Conservation (phyloP, 164 flowering plant species). For the Vitis labrusca region DNA sequence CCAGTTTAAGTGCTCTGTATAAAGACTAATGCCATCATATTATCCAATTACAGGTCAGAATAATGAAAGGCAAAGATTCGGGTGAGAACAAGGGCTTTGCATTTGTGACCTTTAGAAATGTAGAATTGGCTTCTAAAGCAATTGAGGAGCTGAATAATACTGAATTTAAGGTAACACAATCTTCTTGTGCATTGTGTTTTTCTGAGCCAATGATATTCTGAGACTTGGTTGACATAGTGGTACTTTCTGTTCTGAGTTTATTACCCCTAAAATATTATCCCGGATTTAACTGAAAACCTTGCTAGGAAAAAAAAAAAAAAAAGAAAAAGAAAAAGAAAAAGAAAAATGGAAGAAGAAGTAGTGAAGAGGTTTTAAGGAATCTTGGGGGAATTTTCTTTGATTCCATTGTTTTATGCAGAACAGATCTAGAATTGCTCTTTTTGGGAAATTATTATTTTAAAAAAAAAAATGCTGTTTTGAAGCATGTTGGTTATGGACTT, state of each 20-base stretch:
- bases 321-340: neutral
- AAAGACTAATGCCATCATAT: neutral
- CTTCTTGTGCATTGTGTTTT: neutral
- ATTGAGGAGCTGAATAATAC: conserved; percentile 64
- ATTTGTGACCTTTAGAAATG: conserved; percentile 74
- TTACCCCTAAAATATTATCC: neutral
- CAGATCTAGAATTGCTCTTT: no score
- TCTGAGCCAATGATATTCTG: neutral
- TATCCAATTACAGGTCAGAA: conserved; percentile 54
- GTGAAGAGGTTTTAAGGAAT: no score
- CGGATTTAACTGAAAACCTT: neutral
- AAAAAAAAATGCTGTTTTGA: no score
- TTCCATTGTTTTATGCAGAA: no score
- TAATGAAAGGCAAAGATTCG: conserved; percentile 77
- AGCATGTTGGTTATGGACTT: no score
- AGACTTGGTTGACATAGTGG: neutral
- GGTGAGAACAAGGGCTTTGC: conserved; percentile 82
- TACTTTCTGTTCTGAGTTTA: neutral
- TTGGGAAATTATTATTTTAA: no score
- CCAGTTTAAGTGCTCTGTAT: neutral
- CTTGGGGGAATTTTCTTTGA: no score
- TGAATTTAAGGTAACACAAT: conserved; percentile 63
- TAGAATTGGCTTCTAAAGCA: conserved; percentile 76
- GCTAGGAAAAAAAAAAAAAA: neutral
- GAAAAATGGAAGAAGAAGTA: no score